Evolutionary conservation across 805 yeast genomes (phyloP), one percentile per base, ranked within the genome.

Genomic region (Monosporozyma servazzii): DNA sequence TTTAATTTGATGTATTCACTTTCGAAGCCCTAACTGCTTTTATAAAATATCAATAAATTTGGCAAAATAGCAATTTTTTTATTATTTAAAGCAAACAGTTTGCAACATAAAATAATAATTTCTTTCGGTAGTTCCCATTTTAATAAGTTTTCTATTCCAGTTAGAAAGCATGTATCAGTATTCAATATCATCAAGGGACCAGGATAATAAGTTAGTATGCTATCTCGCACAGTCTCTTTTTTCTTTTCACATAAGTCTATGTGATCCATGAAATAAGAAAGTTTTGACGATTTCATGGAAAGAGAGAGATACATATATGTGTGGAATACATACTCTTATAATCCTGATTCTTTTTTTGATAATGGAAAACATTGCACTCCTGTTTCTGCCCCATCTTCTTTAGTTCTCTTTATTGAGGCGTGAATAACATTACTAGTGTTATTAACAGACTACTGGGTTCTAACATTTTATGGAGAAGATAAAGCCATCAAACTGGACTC

Each of bases 361-460:
- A 33, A 3, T 25, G 27, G 27, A 25, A 25, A 25, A 25, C 7
- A 25, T 5, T 15, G 15, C 63, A 65, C 83, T 79, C 84, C 83
- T 75, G 69, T 71, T 79, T 79, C 84, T 79, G 84, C 82, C 82
- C 72, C 82, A 71, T 61, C 58, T 72, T 73, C 44, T 41, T 15
- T 41, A 21, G 44, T 41, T 41, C 41, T 37, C 23, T 37, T 33
- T 33, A 33, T 33, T 33, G 37, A 33, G 37, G n/a, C 37, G n/a
- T 15, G n/a, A 33, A 33, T 33, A 33, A 33, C 17, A 33, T 33
- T 33, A 33, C 71, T 64, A 64, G 54, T 59, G 51, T 69, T 57
- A 21, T 57, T 76, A 62, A 70, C 78, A 68, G 81, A 73, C 67
- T 69, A 55, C 61, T 72, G 82, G 83, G 82, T 79, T 73, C 82